Evolutionary conservation across 129 eudicot genomes (phyloP).

Genomic region (Arctium lappa): DNA sequence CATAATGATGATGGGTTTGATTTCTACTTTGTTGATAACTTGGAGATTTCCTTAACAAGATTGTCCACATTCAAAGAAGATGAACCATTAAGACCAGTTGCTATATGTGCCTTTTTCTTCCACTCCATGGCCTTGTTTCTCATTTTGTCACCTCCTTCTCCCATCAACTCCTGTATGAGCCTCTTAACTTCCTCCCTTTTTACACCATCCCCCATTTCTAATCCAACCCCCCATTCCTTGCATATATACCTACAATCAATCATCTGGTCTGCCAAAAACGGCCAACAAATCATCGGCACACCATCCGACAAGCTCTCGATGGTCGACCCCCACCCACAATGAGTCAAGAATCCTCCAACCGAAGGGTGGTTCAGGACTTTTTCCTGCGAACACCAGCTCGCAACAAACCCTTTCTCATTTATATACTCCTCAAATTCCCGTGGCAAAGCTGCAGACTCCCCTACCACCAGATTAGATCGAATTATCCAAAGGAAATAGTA

Average conservation of each 20-base stretch:
- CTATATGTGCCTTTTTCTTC: not conserved
- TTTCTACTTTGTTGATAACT: too few relatives aligned
- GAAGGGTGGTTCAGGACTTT: not conserved
- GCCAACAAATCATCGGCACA: slow-evolving; percentile 18
- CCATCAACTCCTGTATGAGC: too few relatives aligned
- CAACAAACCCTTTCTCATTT: not conserved
- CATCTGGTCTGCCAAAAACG: not conserved
- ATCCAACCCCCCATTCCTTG: not conserved
- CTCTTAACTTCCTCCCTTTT: too few relatives aligned
- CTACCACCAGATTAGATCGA: not conserved
- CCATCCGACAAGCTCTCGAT: slow-evolving; percentile 15
- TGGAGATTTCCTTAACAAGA: not conserved
- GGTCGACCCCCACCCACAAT: slow-evolving; percentile 1
- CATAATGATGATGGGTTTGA: too few relatives aligned
- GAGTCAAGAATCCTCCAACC: slow-evolving; percentile 12
- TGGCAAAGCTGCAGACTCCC: not conserved
- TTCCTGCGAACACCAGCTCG: not conserved
- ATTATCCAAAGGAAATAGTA: not conserved
- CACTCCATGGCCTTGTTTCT: too few relatives aligned
- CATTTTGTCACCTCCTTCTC: too few relatives aligned
- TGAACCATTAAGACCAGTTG: not conserved
- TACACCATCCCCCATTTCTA: too few relatives aligned
- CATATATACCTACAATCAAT: not conserved
- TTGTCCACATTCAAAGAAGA: not conserved
- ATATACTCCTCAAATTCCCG: not conserved